Conservation (phyloP, 73 alveolate genomes). For the Paramecium pentaurelia region DNA sequence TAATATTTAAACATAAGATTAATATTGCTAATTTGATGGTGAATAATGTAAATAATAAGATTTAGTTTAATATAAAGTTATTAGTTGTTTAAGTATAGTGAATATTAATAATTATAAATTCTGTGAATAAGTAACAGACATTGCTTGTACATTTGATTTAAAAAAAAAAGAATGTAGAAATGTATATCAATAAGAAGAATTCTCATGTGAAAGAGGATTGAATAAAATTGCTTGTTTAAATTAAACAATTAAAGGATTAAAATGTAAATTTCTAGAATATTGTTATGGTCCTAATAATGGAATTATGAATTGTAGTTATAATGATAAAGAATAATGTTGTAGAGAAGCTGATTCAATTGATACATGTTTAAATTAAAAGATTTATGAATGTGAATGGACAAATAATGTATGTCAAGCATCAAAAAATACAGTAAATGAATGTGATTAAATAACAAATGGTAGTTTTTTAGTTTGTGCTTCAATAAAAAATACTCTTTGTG, state of each 20-base stretch:
- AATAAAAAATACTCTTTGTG: neutral
- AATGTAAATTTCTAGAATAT: neutral
- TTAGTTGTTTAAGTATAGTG: neutral
- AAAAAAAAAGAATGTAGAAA: neutral
- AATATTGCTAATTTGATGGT: neutral
- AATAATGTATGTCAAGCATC: neutral
- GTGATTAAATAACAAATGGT: neutral
- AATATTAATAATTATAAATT: neutral
- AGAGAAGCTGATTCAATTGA: neutral
- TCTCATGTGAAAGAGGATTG: neutral
- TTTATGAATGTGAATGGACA: neutral
- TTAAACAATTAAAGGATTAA: neutral
- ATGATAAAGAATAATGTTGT: neutral
- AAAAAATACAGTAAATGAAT: neutral
- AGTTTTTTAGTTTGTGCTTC: neutral
- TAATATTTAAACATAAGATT: neutral
- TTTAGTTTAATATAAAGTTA: neutral
- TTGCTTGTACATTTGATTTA: neutral
- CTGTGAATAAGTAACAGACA: neutral
- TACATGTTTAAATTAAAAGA: neutral
- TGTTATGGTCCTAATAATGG: slow-evolving; percentile 1
- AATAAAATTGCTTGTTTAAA: neutral
- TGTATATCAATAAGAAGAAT: neutral
- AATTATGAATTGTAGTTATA: neutral
- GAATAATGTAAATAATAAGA: neutral